Evolutionary conservation across 352 stramenopile species (phyloP).

Genomic region (Phytophthora quininea): DNA sequence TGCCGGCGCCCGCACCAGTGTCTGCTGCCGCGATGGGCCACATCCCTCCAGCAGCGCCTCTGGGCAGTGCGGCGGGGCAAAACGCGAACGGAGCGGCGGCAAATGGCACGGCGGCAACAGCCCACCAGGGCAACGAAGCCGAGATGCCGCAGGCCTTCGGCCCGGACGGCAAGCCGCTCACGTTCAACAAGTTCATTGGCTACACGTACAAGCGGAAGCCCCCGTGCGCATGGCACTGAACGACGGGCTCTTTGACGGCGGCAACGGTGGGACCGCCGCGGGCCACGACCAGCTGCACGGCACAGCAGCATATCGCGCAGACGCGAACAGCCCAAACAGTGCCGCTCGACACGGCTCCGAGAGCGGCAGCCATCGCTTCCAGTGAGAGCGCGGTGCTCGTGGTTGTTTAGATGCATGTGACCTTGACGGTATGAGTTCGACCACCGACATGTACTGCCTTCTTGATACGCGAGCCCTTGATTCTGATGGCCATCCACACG

Average conservation of each 20-base stretch:
- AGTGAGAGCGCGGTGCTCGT: neutral
- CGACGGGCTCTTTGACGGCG: slow-evolving; percentile 69
- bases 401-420: neutral
- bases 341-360: slow-evolving; percentile 10
- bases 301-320: slow-evolving; percentile 5
- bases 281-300: neutral
- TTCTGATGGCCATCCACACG: neutral
- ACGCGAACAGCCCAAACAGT: slow-evolving; percentile 1
- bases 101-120: neutral
- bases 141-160: slow-evolving; percentile 55
- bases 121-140: slow-evolving; percentile 8
- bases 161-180: slow-evolving; percentile 80
- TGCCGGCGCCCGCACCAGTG: slow-evolving; percentile 33
- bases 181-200: slow-evolving; percentile 93
- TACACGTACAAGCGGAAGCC: slow-evolving; percentile 92
- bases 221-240: slow-evolving; percentile 82
- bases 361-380: slow-evolving; percentile 8
- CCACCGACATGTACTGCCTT: too few relatives aligned
- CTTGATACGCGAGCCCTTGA: neutral
- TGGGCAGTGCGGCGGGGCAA: slow-evolving; percentile 7
- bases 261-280: neutral
- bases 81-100: slow-evolving; percentile 1
- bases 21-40: slow-evolving; percentile 28
- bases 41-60: slow-evolving; percentile 16
- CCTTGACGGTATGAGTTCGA: neutral